Conservation (phyloP, 257 asterid species). For the Osmanthus fragrans region DNA sequence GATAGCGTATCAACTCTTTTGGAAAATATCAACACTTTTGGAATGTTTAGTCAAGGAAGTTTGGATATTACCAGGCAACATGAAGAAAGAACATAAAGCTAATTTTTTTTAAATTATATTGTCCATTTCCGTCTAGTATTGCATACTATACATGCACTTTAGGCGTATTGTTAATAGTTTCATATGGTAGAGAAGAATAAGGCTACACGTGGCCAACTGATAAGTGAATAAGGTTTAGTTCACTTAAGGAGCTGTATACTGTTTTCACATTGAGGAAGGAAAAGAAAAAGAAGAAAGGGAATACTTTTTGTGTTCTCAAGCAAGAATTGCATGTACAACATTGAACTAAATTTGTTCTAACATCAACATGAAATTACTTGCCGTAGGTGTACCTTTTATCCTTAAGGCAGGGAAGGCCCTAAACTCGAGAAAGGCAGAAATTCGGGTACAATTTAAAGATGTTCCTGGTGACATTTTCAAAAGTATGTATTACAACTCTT, state of each 20-base stretch:
- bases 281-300: neutral
- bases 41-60: neutral
- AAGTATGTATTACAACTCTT: conserved; percentile 45
- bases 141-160: neutral
- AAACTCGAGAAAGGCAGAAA: conserved; percentile 90
- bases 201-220: neutral
- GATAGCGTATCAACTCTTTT: conserved; percentile 5
- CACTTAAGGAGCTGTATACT: neutral
- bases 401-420: conserved; percentile 98
- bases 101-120: neutral
- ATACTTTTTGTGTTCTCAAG: neutral
- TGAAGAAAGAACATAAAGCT: neutral
- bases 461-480: conserved; percentile 96
- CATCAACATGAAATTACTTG: conserved; percentile 12
- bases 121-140: neutral
- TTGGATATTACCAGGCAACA: neutral
- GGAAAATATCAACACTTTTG: neutral
- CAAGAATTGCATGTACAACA: neutral
- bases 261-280: neutral
- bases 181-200: neutral
- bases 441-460: conserved; percentile 92
- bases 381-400: conserved; percentile 91
- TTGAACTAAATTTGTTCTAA: conserved; percentile 2
- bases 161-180: neutral
- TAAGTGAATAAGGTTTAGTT: neutral